These are phyloP conservation scores for Ganoderma resinaceum DNA, from an alignment of 1,284 basidiomycete genomes.

Conservation along the genomic window DNA sequence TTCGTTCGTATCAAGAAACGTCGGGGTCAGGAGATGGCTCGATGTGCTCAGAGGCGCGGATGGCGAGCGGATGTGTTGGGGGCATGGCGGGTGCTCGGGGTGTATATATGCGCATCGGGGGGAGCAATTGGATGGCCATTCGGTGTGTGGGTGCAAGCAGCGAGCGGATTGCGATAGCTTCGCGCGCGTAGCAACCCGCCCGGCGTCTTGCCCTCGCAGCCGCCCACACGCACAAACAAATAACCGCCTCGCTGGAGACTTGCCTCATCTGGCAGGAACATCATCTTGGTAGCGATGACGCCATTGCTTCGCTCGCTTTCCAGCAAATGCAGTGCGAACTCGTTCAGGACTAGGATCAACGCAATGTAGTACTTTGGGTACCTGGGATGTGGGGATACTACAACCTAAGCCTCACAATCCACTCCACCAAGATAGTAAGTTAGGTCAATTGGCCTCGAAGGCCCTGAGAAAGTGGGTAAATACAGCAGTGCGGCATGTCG, in stretches of 20 bases:
- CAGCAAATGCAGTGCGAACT: not conserved
- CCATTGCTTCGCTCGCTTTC: not conserved
- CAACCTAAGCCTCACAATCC: not conserved
- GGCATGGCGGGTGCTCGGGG: conserved; percentile 6
- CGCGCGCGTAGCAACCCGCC: not conserved
- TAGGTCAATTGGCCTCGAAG: not conserved
- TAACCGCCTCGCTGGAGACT: not conserved
- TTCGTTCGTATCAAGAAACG: conserved; percentile 7
- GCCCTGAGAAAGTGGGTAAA: no score
- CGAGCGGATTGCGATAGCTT: conserved; percentile 5
- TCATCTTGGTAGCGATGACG: not conserved
- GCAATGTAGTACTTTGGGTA: not conserved
- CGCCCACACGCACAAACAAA: conserved; percentile 8
- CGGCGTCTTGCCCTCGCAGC: not conserved
- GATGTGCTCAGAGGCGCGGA: not conserved
- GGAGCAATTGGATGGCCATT: conserved; percentile 20
- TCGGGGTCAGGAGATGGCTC: conserved; percentile 1
- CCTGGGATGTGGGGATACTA: no score
- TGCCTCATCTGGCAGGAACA: not conserved
- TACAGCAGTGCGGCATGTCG: no score
- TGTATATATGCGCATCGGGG: conserved; percentile 15
- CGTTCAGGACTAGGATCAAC: not conserved
- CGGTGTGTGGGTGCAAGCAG: not conserved
- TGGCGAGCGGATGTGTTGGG: conserved; percentile 16
- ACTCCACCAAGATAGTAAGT: not conserved